Evolutionary conservation across 495 filamentous ascomycete species (phyloP).

Genomic region (Aspergillus cristatus): DNA sequence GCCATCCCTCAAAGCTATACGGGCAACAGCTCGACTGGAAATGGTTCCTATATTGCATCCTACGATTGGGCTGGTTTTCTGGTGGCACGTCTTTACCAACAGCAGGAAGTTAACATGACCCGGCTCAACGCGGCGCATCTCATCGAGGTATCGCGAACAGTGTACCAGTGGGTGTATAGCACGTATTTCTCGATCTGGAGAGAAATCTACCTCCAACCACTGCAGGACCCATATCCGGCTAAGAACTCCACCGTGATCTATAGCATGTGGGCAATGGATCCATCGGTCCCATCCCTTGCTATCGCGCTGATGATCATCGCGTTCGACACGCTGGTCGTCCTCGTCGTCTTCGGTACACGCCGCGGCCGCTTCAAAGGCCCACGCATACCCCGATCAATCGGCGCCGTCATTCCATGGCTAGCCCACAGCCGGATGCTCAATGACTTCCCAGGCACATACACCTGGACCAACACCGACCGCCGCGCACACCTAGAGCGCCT

Average conservation of each 20-base stretch:
- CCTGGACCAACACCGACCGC: conserved; percentile 23
- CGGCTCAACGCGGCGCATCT: conserved; percentile 17
- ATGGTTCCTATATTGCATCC: conserved; percentile 21
- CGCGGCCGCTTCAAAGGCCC: conserved; percentile 30
- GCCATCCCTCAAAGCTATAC: conserved; percentile 29
- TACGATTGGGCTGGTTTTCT: conserved; percentile 37
- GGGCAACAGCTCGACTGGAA: conserved; percentile 17
- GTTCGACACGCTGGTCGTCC: conserved; percentile 28
- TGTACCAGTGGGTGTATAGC: conserved; percentile 35
- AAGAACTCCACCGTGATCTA: conserved; percentile 22
- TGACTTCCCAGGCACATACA: conserved; percentile 27
- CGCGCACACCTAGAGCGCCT: conserved; percentile 20
- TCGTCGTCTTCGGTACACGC: conserved; percentile 31
- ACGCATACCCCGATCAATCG: conserved; percentile 32
- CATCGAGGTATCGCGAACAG: conserved; percentile 20
- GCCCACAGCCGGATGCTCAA: conserved; percentile 30
- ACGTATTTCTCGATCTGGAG: conserved; percentile 35
- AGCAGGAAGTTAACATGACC: conserved; percentile 16
- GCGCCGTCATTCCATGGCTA: conserved; percentile 31
- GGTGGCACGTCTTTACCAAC: conserved; percentile 29
- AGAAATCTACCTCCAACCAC: conserved; percentile 25
- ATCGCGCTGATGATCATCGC: conserved; percentile 27
- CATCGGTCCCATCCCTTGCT: conserved; percentile 23
- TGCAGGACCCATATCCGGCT: conserved; percentile 12
- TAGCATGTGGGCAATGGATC: conserved; percentile 28